Evolutionary conservation across 2,329 filamentous ascomycete species (phyloP).

Genomic region (Cladobotryum protrusum): DNA sequence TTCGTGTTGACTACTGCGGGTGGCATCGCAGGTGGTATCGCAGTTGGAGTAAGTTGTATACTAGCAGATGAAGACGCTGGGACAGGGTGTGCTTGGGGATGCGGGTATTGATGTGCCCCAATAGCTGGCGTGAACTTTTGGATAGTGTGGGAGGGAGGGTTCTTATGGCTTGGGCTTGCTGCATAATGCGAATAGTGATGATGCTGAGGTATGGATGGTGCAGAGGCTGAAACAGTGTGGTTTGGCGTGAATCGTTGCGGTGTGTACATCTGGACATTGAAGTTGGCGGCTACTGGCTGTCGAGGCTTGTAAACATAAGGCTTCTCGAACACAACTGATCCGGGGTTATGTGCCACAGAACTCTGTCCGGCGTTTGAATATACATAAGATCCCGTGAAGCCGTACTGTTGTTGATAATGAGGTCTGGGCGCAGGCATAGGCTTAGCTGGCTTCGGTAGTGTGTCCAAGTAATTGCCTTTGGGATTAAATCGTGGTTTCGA

Average conservation of each 20-base stretch:
- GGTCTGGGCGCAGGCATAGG: constrained; percentile 24
- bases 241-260: constrained; percentile 21
- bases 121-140: constrained; percentile 19
- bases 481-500: constrained; percentile 53
- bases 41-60: neutral
- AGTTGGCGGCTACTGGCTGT: constrained; percentile 25
- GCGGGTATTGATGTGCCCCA: neutral
- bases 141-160: neutral
- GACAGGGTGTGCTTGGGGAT: constrained; percentile 9
- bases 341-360: constrained; percentile 51
- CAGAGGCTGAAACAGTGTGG: constrained; percentile 1
- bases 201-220: constrained; percentile 1
- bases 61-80: constrained; percentile 10
- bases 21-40: neutral
- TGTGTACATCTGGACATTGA: constrained; percentile 18
- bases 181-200: constrained; percentile 14
- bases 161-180: neutral
- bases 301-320: constrained; percentile 50
- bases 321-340: constrained; percentile 36
- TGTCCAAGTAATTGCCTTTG: constrained; percentile 67
- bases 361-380: constrained; percentile 40
- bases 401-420: constrained; percentile 20
- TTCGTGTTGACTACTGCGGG: constrained; percentile 3
- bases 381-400: constrained; percentile 8
- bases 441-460: constrained; percentile 50